Evolutionary conservation across 306 rosid genomes (phyloP), one percentile per base, ranked within the genome.

Genomic region (Fragaria vesca): DNA sequence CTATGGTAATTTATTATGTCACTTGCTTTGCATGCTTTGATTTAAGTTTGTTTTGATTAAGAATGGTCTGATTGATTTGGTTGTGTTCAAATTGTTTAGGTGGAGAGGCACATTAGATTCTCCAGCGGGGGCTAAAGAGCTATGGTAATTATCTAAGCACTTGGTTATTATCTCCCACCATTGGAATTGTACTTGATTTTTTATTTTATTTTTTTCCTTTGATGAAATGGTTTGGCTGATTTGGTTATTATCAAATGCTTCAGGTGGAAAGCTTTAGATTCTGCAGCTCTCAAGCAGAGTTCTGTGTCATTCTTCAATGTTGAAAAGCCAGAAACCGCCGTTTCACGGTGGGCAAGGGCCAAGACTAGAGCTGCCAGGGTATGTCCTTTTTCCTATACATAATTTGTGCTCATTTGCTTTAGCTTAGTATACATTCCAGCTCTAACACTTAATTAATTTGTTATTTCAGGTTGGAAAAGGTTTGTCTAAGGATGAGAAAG

Each of bases 311-410:
- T 89, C 80, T 91, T 91, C 67, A 86, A 89, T 55, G 87, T 55
- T 2, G 78, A 91, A 67, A 95, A 95, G 79, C 93, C 86, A 50
- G 97, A 95, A 83, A 88, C 93, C 9, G 97, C 91, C 3, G 78
- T 82, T 32, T 93, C 97, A 63, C 40, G 94, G 82, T 95, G 99
- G 99, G 87, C 97, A 50, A 88, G 99, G 79, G 99, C 99, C 52
- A 88, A 91, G 77, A 93, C 93, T 6, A 88, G 93, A 86, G 99
- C 94, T 65, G 99, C 99, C 38, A 95, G 91, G 97, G 97, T 88
- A 61, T 48, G 52, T 57, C 38, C 45, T 26, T 7, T 3, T 55
- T 36, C 12, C 26, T 8, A 1, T 43, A 10, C 18, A 26, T 42
- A 43, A 8, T 43, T 43, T 43, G 46, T 43, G 8, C 46, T 43